phyloP scores from a whole-genome alignment of 2,329 filamentous ascomycete species.

The Colletotrichum tabaci region DNA sequence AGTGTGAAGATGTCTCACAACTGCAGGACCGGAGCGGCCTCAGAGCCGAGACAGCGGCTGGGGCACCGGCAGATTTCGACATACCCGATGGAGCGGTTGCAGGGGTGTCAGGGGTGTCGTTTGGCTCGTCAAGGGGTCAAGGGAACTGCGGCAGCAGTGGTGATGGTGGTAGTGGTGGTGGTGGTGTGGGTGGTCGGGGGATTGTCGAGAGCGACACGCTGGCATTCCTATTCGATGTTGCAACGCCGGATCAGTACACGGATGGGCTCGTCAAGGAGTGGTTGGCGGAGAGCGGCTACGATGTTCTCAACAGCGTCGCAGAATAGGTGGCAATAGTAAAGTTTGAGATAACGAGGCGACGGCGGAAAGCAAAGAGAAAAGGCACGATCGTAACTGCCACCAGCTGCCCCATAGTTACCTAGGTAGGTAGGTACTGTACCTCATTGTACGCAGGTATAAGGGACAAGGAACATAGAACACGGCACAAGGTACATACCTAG shows the following conservation, averaged over 20 bases:
- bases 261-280: conserved; percentile 27
- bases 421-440: too few relatives aligned
- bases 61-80: background rate
- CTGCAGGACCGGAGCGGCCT: conserved; percentile 14
- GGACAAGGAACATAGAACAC: too few relatives aligned
- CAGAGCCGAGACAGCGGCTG: background rate
- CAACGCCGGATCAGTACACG: conserved; percentile 22
- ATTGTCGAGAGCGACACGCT: background rate
- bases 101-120: background rate
- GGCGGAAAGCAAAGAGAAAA: too few relatives aligned
- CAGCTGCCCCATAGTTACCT: too few relatives aligned
- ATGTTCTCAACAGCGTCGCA: background rate
- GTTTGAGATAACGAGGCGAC: background rate
- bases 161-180: too few relatives aligned
- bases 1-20: conserved; percentile 37
- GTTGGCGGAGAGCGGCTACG: conserved; percentile 25
- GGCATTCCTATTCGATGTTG: conserved; percentile 21
- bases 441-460: too few relatives aligned
- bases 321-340: background rate
- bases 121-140: background rate
- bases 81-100: background rate
- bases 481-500: too few relatives aligned
- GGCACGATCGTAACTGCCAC: background rate
- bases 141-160: too few relatives aligned
- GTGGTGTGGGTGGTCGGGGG: background rate